A percentile compares a stretch with the other conserved stretches of the same genome.
phyloP scores from a whole-genome alignment of 805 yeast genomes.

The Ogataea methanolica region DNA sequence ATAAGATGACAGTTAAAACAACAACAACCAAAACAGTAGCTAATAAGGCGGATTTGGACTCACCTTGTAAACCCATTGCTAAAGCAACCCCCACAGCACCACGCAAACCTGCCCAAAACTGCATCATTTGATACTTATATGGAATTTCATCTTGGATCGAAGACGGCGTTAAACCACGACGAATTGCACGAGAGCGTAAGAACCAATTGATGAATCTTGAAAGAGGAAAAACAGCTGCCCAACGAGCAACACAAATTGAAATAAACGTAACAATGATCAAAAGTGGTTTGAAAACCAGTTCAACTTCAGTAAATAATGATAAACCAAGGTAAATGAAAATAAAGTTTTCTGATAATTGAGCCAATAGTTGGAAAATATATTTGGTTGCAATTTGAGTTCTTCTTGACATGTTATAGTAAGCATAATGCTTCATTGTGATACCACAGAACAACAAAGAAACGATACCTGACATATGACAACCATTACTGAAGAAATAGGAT shows the following conservation, averaged over 20 bases:
- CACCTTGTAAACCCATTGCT: conserved; percentile 97
- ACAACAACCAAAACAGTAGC: conserved; percentile 97
- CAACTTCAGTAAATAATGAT: conserved; percentile 93
- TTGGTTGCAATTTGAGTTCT: conserved; percentile 95
- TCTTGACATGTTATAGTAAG: conserved; percentile 95
- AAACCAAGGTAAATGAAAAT: conserved; percentile 93
- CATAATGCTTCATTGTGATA: conserved; percentile 93
- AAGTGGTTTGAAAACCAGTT: conserved; percentile 89
- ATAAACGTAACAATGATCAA: conserved; percentile 85
- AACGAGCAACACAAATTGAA: conserved; percentile 90
- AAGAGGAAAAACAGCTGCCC: conserved; percentile 96
- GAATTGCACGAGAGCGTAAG: conserved; percentile 53
- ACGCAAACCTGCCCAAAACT: conserved; percentile 98
- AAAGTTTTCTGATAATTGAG: conserved; percentile 94
- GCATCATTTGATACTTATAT: conserved; percentile 96
- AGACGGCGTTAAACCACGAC: conserved; percentile 35
- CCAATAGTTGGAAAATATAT: conserved; percentile 88
- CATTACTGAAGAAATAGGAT: conserved; percentile 95
- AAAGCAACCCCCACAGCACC: conserved; percentile 99
- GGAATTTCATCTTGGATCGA: conserved; percentile 80
- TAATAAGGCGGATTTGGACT: conserved; percentile 76
- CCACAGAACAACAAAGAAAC: conserved; percentile 95
- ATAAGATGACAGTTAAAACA: conserved; percentile 89
- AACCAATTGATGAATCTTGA: conserved; percentile 81
- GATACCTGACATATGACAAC: conserved; percentile 99